A percentile compares a stretch with the other conserved stretches of the same genome.
These are phyloP conservation scores for Talinum fruticosum DNA, from an alignment of 148 eudicot species.

Conservation along the genomic window DNA sequence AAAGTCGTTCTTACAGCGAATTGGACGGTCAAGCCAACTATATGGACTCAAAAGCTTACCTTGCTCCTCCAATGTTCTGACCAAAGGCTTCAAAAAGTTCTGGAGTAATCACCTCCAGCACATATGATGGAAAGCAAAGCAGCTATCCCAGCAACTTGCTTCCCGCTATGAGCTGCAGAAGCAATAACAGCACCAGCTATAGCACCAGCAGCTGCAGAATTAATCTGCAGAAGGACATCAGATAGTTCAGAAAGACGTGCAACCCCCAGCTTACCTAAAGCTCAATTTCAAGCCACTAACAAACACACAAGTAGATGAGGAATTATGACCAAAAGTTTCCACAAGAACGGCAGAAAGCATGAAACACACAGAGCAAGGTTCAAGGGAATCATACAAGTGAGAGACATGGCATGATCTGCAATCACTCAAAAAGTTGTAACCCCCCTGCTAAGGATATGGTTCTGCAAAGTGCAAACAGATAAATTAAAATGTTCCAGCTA, in stretches of 20 bases:
- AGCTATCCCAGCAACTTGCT: slow-evolving; percentile 66
- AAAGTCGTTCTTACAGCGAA: neutral
- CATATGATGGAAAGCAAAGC: slow-evolving; percentile 56
- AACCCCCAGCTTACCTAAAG: neutral
- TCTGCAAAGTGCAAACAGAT: neutral
- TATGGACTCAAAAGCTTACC: slow-evolving; percentile 7
- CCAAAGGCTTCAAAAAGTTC: slow-evolving; percentile 31
- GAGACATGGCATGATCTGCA: too few relatives aligned
- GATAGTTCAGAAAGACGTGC: neutral
- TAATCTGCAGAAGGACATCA: slow-evolving; percentile 40
- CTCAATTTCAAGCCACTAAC: neutral
- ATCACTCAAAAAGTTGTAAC: too few relatives aligned
- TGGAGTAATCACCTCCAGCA: slow-evolving; percentile 57
- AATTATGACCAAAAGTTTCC: neutral
- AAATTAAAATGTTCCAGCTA: neutral
- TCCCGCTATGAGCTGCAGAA: slow-evolving; percentile 62
- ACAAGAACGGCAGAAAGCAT: neutral
- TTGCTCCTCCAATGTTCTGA: neutral
- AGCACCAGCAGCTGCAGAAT: slow-evolving; percentile 68
- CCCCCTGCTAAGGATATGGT: too few relatives aligned
- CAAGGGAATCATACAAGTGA: neutral
- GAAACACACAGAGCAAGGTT: neutral
- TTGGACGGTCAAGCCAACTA: neutral
- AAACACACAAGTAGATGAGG: neutral
- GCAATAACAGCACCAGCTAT: slow-evolving; percentile 79